These are phyloP conservation scores for Metschnikowia hibisci DNA, from an alignment of 805 yeast species.

Conservation along the genomic window DNA sequence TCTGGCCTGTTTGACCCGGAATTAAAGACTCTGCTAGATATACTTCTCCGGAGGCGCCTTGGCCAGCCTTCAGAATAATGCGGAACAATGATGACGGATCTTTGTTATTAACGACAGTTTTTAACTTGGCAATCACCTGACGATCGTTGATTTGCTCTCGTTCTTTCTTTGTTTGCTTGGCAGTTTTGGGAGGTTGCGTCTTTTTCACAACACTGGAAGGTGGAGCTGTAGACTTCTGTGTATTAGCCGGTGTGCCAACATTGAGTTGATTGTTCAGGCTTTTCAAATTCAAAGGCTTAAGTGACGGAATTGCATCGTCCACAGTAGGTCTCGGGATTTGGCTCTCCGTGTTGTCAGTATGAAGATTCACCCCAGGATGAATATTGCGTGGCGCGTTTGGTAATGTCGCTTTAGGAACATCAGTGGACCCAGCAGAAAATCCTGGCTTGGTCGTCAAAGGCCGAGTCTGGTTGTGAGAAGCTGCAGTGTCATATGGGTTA, in stretches of 20 bases:
- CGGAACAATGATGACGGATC: slow-evolving; percentile 85
- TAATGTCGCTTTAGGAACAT: slow-evolving; percentile 21
- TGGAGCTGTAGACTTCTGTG: slow-evolving; percentile 12
- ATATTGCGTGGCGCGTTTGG: slow-evolving; percentile 28
- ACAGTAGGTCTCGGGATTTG: slow-evolving; percentile 17
- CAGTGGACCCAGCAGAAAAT: slow-evolving; percentile 22
- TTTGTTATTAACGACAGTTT: slow-evolving; percentile 72
- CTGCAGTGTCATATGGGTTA: slow-evolving; percentile 6
- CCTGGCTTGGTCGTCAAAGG: slow-evolving; percentile 18
- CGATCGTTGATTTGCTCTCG: slow-evolving; percentile 67
- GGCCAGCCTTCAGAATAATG: slow-evolving; percentile 85
- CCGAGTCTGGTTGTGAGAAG: slow-evolving; percentile 15
- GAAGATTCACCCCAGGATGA: slow-evolving; percentile 35
- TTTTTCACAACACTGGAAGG: neutral
- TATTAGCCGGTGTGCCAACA: slow-evolving; percentile 8
- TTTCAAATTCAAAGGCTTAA: slow-evolving; percentile 15
- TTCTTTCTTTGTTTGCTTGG: slow-evolving; percentile 39
- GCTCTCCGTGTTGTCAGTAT: slow-evolving; percentile 24
- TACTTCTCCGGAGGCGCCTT: slow-evolving; percentile 97
- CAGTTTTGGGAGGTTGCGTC: slow-evolving; percentile 24
- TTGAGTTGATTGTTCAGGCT: slow-evolving; percentile 11
- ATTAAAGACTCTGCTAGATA: slow-evolving; percentile 71
- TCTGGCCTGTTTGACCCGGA: slow-evolving; percentile 43
- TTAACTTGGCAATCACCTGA: slow-evolving; percentile 76
- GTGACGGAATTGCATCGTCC: slow-evolving; percentile 6